Conservation (phyloP, 768 basidiomycete genomes). For the Pulveroboletus sp. region DNA sequence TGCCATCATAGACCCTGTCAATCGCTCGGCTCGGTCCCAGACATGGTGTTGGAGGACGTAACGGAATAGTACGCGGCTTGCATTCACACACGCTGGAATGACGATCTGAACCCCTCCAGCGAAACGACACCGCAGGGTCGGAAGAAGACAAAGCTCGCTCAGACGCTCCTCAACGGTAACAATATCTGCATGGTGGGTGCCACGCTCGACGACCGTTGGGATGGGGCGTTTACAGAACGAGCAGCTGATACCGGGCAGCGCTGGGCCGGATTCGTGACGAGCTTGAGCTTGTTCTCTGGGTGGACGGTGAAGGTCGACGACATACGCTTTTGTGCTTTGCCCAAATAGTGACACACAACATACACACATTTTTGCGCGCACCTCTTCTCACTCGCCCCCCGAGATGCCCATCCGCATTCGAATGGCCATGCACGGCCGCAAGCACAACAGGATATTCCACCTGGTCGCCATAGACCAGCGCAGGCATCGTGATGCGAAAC, state of each 20-base stretch:
- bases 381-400: neutral
- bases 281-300: too few species aligned
- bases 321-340: neutral
- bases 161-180: conserved; percentile 90
- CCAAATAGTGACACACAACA: conserved; percentile 27
- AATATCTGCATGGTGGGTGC: conserved; percentile 89
- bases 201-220: neutral
- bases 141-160: conserved; percentile 76
- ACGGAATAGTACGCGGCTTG: conserved; percentile 76
- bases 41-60: conserved; percentile 95
- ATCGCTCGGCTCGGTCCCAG: conserved; percentile 33
- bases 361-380: neutral
- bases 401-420: conserved; percentile 83
- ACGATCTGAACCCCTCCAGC: conserved; percentile 37
- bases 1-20: neutral
- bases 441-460: conserved; percentile 74
- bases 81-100: neutral
- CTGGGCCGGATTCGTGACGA: conserved; percentile 48
- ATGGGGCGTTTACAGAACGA: conserved; percentile 1
- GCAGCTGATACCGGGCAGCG: conserved; percentile 67
- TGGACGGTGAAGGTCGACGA: too few species aligned
- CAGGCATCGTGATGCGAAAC: conserved; percentile 74
- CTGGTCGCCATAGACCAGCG: conserved; percentile 77
- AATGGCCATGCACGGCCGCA: conserved; percentile 74
- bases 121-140: conserved; percentile 80